A percentile compares a stretch with the other conserved stretches of the same genome.
These are phyloP conservation scores for Dictyostelium firmibasis DNA, from an alignment of 78 protist genomes.

Conservation along the genomic window DNA sequence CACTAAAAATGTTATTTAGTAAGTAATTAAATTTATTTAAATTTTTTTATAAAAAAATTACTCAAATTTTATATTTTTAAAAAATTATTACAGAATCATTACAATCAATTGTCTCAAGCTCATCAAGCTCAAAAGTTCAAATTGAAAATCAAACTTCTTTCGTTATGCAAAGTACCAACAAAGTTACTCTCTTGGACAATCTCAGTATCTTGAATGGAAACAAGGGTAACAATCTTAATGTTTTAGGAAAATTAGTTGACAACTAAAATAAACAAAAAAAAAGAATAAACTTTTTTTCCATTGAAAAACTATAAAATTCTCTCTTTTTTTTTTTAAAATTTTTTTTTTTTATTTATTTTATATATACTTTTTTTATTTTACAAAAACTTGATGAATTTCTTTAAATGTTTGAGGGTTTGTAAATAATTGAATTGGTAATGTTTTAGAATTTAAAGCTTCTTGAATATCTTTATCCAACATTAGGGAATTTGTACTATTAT, in stretches of 20 bases:
- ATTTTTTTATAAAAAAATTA: no score
- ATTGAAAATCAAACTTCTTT: background rate
- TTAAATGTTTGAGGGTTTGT: slow-evolving; percentile 10
- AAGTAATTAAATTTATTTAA: no score
- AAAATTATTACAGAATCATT: background rate
- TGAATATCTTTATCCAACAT: slow-evolving; percentile 23
- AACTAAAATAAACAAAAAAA: background rate
- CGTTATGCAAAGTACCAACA: background rate
- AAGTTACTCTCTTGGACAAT: background rate
- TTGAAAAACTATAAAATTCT: no score
- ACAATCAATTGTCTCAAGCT: background rate
- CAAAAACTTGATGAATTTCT: slow-evolving; percentile 13
- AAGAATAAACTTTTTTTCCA: background rate
- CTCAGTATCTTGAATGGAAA: background rate
- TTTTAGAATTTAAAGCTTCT: slow-evolving; percentile 5
- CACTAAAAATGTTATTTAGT: background rate
- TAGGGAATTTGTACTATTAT: background rate
- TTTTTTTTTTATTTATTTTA: background rate
- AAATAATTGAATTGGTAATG: slow-evolving; percentile 1
- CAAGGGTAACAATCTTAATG: background rate
- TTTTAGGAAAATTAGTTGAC: background rate
- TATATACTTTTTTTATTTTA: slow-evolving; percentile 2
- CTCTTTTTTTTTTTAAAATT: background rate
- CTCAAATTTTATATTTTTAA: no score
- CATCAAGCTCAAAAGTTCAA: background rate